These are phyloP conservation scores for Cetraspora pellucida DNA, from an alignment of 192 early-diverging fungal genomes.

Conservation along the genomic window DNA sequence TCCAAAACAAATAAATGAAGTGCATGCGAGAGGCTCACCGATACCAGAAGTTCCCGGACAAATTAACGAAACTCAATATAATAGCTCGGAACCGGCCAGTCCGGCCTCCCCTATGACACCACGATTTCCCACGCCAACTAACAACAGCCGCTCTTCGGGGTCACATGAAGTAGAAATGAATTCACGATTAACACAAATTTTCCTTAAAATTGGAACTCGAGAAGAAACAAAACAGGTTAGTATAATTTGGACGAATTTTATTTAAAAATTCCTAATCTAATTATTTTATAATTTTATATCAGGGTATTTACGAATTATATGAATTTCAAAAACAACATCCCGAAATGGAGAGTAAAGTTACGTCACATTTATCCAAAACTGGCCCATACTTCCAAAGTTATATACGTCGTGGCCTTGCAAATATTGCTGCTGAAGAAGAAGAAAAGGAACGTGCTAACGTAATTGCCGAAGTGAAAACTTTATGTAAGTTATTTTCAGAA, in stretches of 20 bases:
- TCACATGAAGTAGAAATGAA: constrained; percentile 67
- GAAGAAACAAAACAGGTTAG: constrained; percentile 67
- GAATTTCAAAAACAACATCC: constrained; percentile 76
- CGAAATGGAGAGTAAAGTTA: constrained; percentile 61
- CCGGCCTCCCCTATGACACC: constrained; percentile 22
- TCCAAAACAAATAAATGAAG: constrained; percentile 14
- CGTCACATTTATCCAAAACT: constrained; percentile 60
- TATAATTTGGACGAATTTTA: not conserved
- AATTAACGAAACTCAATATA: constrained; percentile 30
- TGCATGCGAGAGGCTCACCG: constrained; percentile 31
- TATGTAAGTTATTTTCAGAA: constrained; percentile 23
- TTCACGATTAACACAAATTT: constrained; percentile 65
- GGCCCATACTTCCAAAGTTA: constrained; percentile 76
- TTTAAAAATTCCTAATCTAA: constrained; percentile 8
- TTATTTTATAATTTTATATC: not conserved
- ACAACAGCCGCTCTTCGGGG: constrained; percentile 34
- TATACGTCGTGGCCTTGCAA: constrained; percentile 67
- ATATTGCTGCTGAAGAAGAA: constrained; percentile 59
- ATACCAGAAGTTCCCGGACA: constrained; percentile 29
- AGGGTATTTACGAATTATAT: constrained; percentile 77
- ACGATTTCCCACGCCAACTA: constrained; percentile 13
- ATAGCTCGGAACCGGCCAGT: constrained; percentile 27
- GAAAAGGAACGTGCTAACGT: constrained; percentile 29
- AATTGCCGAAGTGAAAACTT: constrained; percentile 23
- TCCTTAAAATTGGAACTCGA: constrained; percentile 68